Evolutionary conservation across 129 eudicot genomes (phyloP).

Genomic region (Centaurea solstitialis): DNA sequence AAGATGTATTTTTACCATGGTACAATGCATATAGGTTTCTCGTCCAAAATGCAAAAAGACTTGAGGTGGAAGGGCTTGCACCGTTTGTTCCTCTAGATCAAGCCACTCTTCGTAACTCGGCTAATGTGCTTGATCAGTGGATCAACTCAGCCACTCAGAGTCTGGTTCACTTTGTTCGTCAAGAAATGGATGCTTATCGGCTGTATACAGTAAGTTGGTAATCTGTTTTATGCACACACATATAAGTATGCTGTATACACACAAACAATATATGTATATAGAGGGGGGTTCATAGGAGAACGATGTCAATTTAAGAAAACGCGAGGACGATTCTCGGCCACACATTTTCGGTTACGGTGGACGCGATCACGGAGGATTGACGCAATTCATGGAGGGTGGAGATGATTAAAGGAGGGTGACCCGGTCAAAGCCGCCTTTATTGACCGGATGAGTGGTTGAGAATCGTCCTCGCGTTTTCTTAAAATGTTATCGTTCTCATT

Average conservation of each 20-base stretch:
- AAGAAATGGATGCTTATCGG: slow-evolving; percentile 93
- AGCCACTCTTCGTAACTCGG: slow-evolving; percentile 52
- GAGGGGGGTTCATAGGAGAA: too few relatives aligned
- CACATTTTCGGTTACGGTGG: too few relatives aligned
- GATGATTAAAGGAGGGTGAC: too few relatives aligned
- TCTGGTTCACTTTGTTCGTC: slow-evolving; percentile 81
- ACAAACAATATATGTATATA: neutral
- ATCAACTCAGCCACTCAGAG: slow-evolving; percentile 84
- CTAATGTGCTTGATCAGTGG: slow-evolving; percentile 94
- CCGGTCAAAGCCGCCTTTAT: too few relatives aligned
- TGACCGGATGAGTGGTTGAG: too few relatives aligned
- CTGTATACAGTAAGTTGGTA: slow-evolving; percentile 63
- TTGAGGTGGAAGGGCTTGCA: slow-evolving; percentile 80
- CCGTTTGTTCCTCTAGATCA: slow-evolving; percentile 64
- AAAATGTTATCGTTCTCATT: too few relatives aligned
- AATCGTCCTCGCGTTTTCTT: too few relatives aligned
- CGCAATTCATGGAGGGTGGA: too few relatives aligned
- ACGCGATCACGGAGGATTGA: too few relatives aligned
- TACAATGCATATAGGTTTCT: slow-evolving; percentile 94
- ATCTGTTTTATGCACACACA: neutral
- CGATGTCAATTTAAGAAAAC: too few relatives aligned
- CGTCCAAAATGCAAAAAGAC: slow-evolving; percentile 84
- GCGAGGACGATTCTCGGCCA: too few relatives aligned
- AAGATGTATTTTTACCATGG: slow-evolving; percentile 94
- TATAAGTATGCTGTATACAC: neutral